Evolutionary conservation across 163 green algal genomes (phyloP), one percentile per base, ranked within the genome.

Genomic region (Prototheca stagnorum): DNA sequence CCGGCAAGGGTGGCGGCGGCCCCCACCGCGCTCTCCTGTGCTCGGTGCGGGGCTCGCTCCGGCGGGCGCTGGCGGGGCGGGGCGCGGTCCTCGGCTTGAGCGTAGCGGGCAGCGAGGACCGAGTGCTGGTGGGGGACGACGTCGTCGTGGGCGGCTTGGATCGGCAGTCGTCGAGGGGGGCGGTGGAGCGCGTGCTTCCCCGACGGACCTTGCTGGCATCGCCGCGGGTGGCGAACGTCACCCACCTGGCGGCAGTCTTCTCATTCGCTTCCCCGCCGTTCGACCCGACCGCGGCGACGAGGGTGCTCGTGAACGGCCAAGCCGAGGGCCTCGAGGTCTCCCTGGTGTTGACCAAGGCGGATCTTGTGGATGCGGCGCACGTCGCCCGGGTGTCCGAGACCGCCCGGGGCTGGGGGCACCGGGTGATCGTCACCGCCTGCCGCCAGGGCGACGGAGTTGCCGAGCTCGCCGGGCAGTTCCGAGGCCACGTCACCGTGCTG

Each of bases 311-410:
- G 21, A 61, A 56, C 8, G 65, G 80, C 3, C 82, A 92, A 51
- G 75, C 74, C 0, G 71, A 75, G 0, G 75, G 68, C 3, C 60
- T 96, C 22, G 71, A 75, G 14, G 74, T 94, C 35, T 72, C 67
- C 2, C 59, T 95, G 16, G 64, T 85, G 15, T 72, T 98, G 5
- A 97, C 96, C 67, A 98, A 98, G 66, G 68, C 59, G 1, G 87
- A 96, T 55, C 68, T 95, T 20, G 43, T 88, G 25, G 9, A 25
- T 0, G 17, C 25, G 2, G 55, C 70, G 26, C 59, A 78, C 47
- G 41, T 77, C 5, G 12, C 59, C 24, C 34, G 27, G 2, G 47
- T 73, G 41, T 17, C 70, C 40, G 51, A 65, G 28, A 57, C 74
- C 51, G 50, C 76, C n/a, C 22, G 52, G 8, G 35, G 21, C 12